These are phyloP conservation scores for Pythium grandisporangium DNA, from an alignment of 352 stramenopile genomes.

Conservation along the genomic window DNA sequence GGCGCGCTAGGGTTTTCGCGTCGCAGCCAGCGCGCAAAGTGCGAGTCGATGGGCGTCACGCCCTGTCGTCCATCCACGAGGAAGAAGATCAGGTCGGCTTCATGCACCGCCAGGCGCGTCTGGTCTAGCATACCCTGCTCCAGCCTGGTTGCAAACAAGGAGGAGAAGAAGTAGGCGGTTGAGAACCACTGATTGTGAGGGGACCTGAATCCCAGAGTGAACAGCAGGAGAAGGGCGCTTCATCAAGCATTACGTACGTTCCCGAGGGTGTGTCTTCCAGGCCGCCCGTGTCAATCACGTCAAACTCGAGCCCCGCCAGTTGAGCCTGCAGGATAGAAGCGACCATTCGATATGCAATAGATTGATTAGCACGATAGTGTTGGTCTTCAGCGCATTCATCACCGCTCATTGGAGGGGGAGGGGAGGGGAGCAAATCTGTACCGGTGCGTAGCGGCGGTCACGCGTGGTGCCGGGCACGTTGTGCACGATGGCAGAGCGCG, in stretches of 20 bases:
- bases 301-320: slow-evolving; percentile 61
- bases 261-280: slow-evolving; percentile 60
- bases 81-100: slow-evolving; percentile 76
- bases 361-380: no score
- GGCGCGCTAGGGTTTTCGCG: slow-evolving; percentile 44
- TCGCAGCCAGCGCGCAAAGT: slow-evolving; percentile 72
- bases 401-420: neutral
- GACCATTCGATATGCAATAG: no score
- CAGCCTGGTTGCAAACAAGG: slow-evolving; percentile 12
- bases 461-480: slow-evolving; percentile 74
- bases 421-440: slow-evolving; percentile 4
- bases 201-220: no score
- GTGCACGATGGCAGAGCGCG: slow-evolving; percentile 70
- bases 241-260: slow-evolving; percentile 13
- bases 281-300: slow-evolving; percentile 78
- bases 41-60: slow-evolving; percentile 67
- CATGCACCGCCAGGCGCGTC: slow-evolving; percentile 61
- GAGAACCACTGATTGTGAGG: no score
- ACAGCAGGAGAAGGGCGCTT: no score
- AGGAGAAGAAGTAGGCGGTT: no score
- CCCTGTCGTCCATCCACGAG: slow-evolving; percentile 70
- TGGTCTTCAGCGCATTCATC: neutral
- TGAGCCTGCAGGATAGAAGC: slow-evolving; percentile 17
- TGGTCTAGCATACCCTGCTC: slow-evolving; percentile 78
- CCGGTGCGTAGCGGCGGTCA: slow-evolving; percentile 57